Conservation (phyloP, 2,329 filamentous ascomycete genomes). For the Colletotrichum cuscutae region DNA sequence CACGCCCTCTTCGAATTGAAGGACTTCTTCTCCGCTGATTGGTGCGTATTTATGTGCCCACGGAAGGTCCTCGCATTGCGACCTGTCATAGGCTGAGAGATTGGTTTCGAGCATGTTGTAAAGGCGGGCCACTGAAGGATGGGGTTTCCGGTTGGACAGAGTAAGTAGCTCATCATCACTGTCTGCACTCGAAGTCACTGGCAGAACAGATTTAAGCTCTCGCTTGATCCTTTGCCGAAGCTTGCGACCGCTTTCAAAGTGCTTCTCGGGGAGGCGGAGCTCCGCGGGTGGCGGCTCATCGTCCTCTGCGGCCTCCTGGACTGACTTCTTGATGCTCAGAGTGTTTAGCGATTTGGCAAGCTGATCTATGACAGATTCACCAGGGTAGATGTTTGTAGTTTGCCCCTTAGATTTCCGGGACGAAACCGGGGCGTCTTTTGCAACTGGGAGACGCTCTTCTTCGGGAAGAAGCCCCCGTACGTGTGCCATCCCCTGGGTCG, state of each 20-base stretch:
- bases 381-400: slow-evolving; percentile 49
- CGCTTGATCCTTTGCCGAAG: slow-evolving; percentile 60
- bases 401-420: slow-evolving; percentile 63
- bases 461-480: slow-evolving; percentile 58
- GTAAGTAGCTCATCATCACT: slow-evolving; percentile 50
- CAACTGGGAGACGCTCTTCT: neutral
- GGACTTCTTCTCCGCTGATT: slow-evolving; percentile 71
- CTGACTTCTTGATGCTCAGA: slow-evolving; percentile 43
- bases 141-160: slow-evolving; percentile 43
- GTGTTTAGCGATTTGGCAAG: slow-evolving; percentile 52
- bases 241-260: slow-evolving; percentile 67
- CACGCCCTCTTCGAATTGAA: slow-evolving; percentile 77
- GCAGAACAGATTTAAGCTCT: slow-evolving; percentile 53
- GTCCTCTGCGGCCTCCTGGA: slow-evolving; percentile 49
- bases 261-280: slow-evolving; percentile 64
- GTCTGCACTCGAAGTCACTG: slow-evolving; percentile 27
- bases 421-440: neutral
- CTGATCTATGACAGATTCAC: slow-evolving; percentile 55
- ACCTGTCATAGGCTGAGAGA: slow-evolving; percentile 83
- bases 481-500: slow-evolving; percentile 71
- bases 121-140: slow-evolving; percentile 69
- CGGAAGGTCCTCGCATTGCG: slow-evolving; percentile 74
- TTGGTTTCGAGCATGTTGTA: slow-evolving; percentile 68
- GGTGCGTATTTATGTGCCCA: slow-evolving; percentile 94
- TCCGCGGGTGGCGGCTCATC: slow-evolving; percentile 57